Base-by-base conservation (phyloP, 495 filamentous ascomycete genomes). In the Trichocladium uniseriatum region DNA sequence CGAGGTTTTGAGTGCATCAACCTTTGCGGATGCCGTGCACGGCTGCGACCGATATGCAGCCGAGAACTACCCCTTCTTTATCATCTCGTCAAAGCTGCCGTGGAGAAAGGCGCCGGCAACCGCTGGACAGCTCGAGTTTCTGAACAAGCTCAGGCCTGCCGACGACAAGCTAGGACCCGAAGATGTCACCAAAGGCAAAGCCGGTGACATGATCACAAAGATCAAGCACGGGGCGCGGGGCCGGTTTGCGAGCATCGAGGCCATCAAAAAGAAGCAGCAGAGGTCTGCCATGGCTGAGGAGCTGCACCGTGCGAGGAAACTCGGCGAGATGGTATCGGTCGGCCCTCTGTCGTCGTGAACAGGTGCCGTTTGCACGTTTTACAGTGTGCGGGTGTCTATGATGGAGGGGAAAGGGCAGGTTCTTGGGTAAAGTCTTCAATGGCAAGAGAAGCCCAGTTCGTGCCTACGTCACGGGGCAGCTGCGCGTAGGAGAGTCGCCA, bases 151-250 rank as follows among this genome's bases (percentile, higher is more conserved):
- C 5, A 68, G 79, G 5, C 65, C 70, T 1, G 65, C 73, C 9
- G 61, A 79, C 1, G 72, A 80, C n/a, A 67, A 73, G 41, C 59
- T 92, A 15, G 70, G 52, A n/a, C 34, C 65, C 0, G 61, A 59
- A 1, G 73, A 78, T 27, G 49, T 95, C 36, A 94, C 79, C 5
- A 87, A 88, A 46, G 92, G 92, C 1, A 77, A 79, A 57, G 94
- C 92, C 28, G 76, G 75, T 16, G 92, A 98, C 68, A 88, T 95
- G 79, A 95, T 97, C 51, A 94, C 86, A 2, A 95, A 95, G 60
- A 56, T 95, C 49, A 88, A 82, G 55, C 82, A 87, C 61, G 92
- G 92, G 0, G 86, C 85, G 9, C 79, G 79, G 56, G 84, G 84
- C 10, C 74, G 78, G 32, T 91, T 84, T 56, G 67, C 76, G 6